Conservation (phyloP, 192 early-diverging fungal genomes). For the Coemansia sp. region DNA sequence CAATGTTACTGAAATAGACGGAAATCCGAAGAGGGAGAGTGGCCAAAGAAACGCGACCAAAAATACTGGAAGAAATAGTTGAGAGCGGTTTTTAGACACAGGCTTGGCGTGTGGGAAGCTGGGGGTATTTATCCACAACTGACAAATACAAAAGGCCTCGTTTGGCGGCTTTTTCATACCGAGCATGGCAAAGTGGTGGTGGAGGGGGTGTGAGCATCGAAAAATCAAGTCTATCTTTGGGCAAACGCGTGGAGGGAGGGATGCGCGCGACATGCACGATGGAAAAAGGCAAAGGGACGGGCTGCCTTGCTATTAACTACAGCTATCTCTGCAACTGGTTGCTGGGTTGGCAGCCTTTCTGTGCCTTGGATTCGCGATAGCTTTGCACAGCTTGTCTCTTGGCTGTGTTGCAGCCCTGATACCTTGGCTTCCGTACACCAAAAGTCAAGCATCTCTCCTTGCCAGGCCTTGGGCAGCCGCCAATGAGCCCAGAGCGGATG, state of each 20-base stretch:
- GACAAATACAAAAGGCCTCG: neutral
- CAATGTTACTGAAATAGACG: neutral
- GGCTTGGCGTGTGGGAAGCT: neutral
- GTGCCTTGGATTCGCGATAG: neutral
- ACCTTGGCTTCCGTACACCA: too few relatives aligned
- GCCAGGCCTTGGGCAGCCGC: neutral
- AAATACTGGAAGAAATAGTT: neutral
- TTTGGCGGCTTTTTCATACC: neutral
- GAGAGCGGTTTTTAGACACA: neutral
- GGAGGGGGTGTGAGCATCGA: neutral
- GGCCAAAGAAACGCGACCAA: neutral
- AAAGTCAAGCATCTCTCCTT: neutral
- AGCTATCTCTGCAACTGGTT: neutral
- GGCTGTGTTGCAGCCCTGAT: too few relatives aligned
- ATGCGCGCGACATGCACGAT: neutral
- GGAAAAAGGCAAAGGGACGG: neutral
- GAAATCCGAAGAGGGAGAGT: neutral
- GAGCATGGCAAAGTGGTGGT: neutral
- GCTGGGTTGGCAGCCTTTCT: neutral
- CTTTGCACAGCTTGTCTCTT: neutral
- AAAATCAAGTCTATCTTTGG: slow-evolving; percentile 11
- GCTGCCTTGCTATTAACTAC: neutral
- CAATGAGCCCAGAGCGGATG: neutral
- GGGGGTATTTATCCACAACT: slow-evolving; percentile 2
- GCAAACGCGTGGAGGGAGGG: neutral